phyloP scores from a whole-genome alignment of 2,329 filamentous ascomycete species.

The Penicillium glabrum region DNA sequence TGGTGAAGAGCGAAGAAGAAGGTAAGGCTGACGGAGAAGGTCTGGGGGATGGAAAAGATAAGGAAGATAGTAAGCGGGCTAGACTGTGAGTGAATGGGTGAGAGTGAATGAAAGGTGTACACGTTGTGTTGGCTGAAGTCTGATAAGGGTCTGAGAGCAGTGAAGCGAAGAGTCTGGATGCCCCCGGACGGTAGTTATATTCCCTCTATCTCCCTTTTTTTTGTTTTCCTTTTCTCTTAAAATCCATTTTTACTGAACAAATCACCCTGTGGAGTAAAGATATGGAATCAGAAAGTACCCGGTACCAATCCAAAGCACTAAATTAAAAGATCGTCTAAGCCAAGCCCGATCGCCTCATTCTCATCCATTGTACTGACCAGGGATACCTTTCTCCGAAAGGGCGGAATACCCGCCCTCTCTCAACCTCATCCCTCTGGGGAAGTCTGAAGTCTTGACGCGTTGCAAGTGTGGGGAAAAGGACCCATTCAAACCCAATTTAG shows the following conservation, averaged over 20 bases:
- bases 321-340: conserved; percentile 1
- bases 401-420: background rate
- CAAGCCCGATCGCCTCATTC: conserved; percentile 20
- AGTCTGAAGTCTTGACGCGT: conserved; percentile 2
- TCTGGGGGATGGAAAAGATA: background rate
- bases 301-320: background rate
- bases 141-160: conserved; percentile 2
- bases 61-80: background rate
- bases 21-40: background rate
- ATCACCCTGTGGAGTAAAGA: conserved; percentile 18
- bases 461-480: conserved; percentile 12
- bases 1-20: background rate
- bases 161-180: background rate
- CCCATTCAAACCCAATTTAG: background rate
- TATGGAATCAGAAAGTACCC: conserved; percentile 8
- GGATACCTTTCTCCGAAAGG: background rate
- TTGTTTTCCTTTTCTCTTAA: background rate
- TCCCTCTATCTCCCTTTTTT: background rate
- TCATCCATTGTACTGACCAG: background rate
- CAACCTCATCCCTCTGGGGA: background rate
- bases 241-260: background rate
- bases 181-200: conserved; percentile 1
- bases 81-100: background rate
- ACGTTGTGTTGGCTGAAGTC: background rate
- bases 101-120: background rate